A percentile compares a stretch with the other conserved stretches of the same genome.
phyloP scores from a whole-genome alignment of 176 grass and related monocot genomes.

The Luzula sylvatica region DNA sequence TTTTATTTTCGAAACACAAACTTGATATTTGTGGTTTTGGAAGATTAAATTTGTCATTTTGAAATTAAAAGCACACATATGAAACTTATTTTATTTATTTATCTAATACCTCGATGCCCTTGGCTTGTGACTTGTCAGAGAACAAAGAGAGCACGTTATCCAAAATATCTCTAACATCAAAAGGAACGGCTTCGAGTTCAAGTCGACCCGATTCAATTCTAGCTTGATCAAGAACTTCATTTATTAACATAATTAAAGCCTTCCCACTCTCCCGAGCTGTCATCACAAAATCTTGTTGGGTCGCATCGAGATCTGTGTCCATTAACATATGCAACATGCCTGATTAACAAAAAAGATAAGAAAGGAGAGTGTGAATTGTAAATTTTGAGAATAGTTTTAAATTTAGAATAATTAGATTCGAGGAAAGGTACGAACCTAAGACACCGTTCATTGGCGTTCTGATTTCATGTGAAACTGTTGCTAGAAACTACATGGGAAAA shows the following conservation, averaged over 20 bases:
- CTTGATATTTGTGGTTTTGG: background rate
- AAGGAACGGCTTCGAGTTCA: slow-evolving; percentile 64
- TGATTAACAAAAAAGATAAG: slow-evolving; percentile 18
- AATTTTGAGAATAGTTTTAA: background rate
- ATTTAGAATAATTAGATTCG: slow-evolving; percentile 1
- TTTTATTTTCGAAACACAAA: too few relatives aligned
- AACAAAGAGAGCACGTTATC: slow-evolving; percentile 74
- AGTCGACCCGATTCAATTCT: slow-evolving; percentile 78
- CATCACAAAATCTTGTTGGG: slow-evolving; percentile 66
- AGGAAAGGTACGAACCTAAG: slow-evolving; percentile 44
- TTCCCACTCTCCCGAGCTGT: slow-evolving; percentile 74
- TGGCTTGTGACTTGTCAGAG: slow-evolving; percentile 62
- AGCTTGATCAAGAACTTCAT: slow-evolving; percentile 81
- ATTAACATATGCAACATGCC: slow-evolving; percentile 86
- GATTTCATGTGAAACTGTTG: slow-evolving; percentile 85
- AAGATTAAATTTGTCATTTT: too few relatives aligned
- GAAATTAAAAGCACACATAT: too few relatives aligned
- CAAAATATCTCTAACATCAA: slow-evolving; percentile 63
- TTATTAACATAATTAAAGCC: slow-evolving; percentile 60
- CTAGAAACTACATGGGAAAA: slow-evolving; percentile 63
- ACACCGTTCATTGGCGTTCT: slow-evolving; percentile 87
- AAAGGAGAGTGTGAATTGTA: slow-evolving; percentile 8
- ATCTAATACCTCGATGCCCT: slow-evolving; percentile 57
- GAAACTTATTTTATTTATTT: background rate
- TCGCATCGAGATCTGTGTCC: slow-evolving; percentile 75